Percentiles rank a stretch among this genome's conserved stretches.
phyloP scores from a whole-genome alignment of 805 yeast species.

The Lipomyces sp. region DNA sequence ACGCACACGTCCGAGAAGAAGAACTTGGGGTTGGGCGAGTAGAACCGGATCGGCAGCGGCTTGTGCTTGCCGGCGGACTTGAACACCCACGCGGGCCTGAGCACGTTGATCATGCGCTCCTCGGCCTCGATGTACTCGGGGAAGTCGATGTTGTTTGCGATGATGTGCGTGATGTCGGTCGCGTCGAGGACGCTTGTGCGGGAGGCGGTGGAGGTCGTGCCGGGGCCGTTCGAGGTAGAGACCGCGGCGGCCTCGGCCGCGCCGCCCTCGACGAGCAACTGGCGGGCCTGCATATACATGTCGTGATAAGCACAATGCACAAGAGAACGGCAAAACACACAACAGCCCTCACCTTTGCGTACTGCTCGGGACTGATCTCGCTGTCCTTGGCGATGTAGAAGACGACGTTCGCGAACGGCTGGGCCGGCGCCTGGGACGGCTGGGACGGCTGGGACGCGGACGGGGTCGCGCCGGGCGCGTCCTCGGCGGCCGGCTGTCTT shows the following conservation, averaged over 20 bases:
- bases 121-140: constrained; percentile 49
- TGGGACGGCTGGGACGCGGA: too few species aligned
- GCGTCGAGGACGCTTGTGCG: constrained; percentile 4
- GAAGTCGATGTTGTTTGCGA: constrained; percentile 53
- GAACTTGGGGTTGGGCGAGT: constrained; percentile 67
- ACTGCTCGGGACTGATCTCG: neutral
- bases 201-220: neutral
- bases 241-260: constrained; percentile 9
- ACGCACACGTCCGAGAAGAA: constrained; percentile 61
- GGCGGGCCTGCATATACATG: neutral
- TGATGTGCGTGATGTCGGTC: constrained; percentile 37
- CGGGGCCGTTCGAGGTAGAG: neutral
- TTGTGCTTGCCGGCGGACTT: constrained; percentile 46
- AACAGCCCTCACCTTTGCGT: constrained; percentile 2
- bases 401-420: neutral
- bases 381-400: neutral
- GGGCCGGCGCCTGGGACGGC: too few species aligned
- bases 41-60: constrained; percentile 53
- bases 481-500: too few species aligned
- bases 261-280: constrained; percentile 15
- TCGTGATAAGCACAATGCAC: neutral
- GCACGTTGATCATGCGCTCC: constrained; percentile 60
- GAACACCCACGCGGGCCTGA: constrained; percentile 58
- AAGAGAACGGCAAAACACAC: neutral
- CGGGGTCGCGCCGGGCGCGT: too few species aligned